Evolutionary conservation across 495 filamentous ascomycete genomes (phyloP).

Genomic region (Oleoguttula mirabilis): DNA sequence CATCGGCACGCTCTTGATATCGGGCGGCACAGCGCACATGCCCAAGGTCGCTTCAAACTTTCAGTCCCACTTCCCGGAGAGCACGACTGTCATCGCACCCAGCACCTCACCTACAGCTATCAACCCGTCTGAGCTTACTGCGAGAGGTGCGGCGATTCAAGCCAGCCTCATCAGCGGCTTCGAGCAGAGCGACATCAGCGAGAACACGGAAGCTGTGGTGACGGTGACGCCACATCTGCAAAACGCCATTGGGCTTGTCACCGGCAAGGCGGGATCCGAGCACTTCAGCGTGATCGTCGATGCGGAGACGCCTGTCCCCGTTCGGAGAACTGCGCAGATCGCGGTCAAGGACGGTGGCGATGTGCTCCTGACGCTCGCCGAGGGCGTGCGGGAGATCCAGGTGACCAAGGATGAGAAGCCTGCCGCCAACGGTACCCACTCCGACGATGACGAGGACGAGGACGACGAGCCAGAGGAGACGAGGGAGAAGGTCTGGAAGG

Average conservation of each 20-base stretch:
- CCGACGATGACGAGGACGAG: constrained; percentile 51
- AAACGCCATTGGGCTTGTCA: constrained; percentile 78
- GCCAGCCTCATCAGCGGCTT: constrained; percentile 86
- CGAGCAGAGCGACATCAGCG: constrained; percentile 83
- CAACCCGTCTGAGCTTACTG: constrained; percentile 84
- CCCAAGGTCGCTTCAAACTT: constrained; percentile 77
- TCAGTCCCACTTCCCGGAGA: constrained; percentile 63
- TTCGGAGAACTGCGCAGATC: constrained; percentile 68
- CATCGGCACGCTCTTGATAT: constrained; percentile 87
- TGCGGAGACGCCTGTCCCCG: constrained; percentile 80
- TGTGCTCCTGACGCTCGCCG: constrained; percentile 73
- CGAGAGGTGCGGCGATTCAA: constrained; percentile 88
- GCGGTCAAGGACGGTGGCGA: constrained; percentile 63
- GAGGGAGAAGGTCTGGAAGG: constrained; percentile 85
- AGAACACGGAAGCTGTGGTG: constrained; percentile 89
- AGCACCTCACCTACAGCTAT: constrained; percentile 63
- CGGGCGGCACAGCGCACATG: constrained; percentile 85
- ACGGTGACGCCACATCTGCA: constrained; percentile 83
- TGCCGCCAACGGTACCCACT: constrained; percentile 50
- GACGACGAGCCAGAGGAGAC: constrained; percentile 81
- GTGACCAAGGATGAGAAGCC: constrained; percentile 73
- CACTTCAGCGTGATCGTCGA: constrained; percentile 67
- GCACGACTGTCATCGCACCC: constrained; percentile 69
- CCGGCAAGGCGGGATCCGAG: constrained; percentile 47
- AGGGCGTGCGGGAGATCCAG: constrained; percentile 80